Percentiles rank a stretch among this genome's conserved stretches.
These are phyloP conservation scores for Lonicera japonica DNA, from an alignment of 129 eudicot species.

Conservation along the genomic window DNA sequence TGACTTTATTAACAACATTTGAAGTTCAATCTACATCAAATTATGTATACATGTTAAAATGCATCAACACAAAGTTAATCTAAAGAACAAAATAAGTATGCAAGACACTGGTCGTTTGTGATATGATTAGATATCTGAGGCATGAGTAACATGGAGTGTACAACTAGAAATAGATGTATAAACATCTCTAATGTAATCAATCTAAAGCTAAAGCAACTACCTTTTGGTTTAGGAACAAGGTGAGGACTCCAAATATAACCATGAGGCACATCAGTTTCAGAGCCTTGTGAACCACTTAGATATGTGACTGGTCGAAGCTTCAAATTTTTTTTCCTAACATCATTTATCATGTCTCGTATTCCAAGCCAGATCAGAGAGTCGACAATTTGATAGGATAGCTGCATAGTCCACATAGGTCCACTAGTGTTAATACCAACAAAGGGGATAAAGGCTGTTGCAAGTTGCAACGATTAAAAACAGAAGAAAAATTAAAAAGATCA, in stretches of 20 bases:
- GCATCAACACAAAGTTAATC: too few relatives aligned
- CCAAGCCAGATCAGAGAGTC: conserved; percentile 98
- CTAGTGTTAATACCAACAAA: not conserved
- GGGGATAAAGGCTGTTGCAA: not conserved
- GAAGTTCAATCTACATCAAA: too few relatives aligned
- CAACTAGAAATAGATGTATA: too few relatives aligned
- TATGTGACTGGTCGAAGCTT: conserved; percentile 91
- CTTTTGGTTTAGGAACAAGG: conserved; percentile 99
- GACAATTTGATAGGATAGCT: conserved; percentile 96
- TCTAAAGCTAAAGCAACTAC: conserved; percentile 22
- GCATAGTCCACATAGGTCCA: conserved; percentile 27
- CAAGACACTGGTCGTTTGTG: too few relatives aligned
- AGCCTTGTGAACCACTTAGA: conserved; percentile 91
- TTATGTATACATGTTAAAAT: too few relatives aligned
- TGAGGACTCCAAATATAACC: conserved; percentile 99
- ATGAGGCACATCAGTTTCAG: conserved; percentile 77
- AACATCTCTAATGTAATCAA: too few relatives aligned
- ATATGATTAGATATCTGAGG: too few relatives aligned
- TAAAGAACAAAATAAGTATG: too few relatives aligned
- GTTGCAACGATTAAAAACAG: too few relatives aligned
- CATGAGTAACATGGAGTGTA: too few relatives aligned
- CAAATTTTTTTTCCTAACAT: conserved; percentile 86
- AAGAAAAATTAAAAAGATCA: too few relatives aligned
- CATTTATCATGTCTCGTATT: conserved; percentile 94
- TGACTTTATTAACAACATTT: too few relatives aligned